Evolutionary conservation across 1,139 yeast species (phyloP), one percentile per base, ranked within the genome.

Genomic region (Candida sanyaensis): DNA sequence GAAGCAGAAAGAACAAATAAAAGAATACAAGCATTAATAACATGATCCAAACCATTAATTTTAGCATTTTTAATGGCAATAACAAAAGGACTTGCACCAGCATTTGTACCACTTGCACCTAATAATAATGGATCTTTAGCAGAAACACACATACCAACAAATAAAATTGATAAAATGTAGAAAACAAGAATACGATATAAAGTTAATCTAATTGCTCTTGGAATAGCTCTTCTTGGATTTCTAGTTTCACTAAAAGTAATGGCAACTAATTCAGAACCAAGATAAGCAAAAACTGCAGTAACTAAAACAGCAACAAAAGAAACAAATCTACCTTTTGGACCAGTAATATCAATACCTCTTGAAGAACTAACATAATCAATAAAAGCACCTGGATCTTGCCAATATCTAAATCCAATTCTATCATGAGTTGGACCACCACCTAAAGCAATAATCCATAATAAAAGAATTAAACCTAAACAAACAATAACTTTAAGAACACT

Each of bases 191-290:
- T 86, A 71, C 96, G 86, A 77, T 81, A 86, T 63, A 88, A 83
- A 26, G 91, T 87, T 64, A 85, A 75, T 63, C 76, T 84, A 62
- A 87, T 83, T 45, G 96, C 95, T 64, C 80, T 83, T 59, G 93
- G 93, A 55, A 88, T 84, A 52, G 86, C 79, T 59, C 78, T 75
- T 68, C 93, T 78, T 54, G 95, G 95, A 64, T 87, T 81, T 55
- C 78, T 75, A 51, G 91, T 84, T 69, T 88, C 96, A 50, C 89
- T 89, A 57, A 87, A 87, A 17, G 90, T 84, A 57, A 87, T 81
- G 55, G 77, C 78, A 52, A 71, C 65, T 58, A 86, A 73, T 67
- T 88, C 96, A n/a, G 90, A 83, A 62, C 95, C 95, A 48, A 82
- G 73, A 63, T 78, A 88, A 28, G 90, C 88, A 61, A 86, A 86